These are phyloP conservation scores for Penicillium glabrum DNA, from an alignment of 2,329 filamentous ascomycete species.

Conservation along the genomic window DNA sequence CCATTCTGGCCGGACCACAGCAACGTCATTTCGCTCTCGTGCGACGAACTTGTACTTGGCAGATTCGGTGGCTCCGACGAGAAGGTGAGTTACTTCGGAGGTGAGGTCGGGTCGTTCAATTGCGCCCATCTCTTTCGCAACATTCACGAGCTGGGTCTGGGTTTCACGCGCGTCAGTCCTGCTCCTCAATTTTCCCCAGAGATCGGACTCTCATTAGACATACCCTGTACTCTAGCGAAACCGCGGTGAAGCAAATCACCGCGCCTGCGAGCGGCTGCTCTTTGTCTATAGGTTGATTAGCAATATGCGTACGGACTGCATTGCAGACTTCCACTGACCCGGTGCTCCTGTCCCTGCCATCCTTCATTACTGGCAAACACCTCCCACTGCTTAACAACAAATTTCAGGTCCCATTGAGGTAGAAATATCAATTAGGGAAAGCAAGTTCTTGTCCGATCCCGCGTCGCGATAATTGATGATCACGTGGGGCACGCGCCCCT, in stretches of 20 bases:
- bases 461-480: conserved; percentile 14
- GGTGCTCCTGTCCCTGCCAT: conserved; percentile 39
- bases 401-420: neutral
- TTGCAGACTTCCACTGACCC: conserved; percentile 27
- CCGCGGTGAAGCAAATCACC: conserved; percentile 84
- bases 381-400: neutral
- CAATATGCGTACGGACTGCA: neutral
- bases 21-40: conserved; percentile 80
- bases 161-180: conserved; percentile 7
- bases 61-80: conserved; percentile 86
- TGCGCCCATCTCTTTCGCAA: conserved; percentile 78
- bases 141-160: conserved; percentile 42
- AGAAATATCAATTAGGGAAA: neutral
- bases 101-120: conserved; percentile 87
- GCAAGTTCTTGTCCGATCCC: conserved; percentile 8
- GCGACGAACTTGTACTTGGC: conserved; percentile 96
- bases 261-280: conserved; percentile 68
- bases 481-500: conserved; percentile 15
- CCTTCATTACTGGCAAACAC: conserved; percentile 34
- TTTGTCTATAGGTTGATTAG: conserved; percentile 46
- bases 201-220: conserved; percentile 25
- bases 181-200: neutral
- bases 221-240: conserved; percentile 76
- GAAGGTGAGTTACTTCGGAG: conserved; percentile 91
- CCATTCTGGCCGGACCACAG: conserved; percentile 79